Conservation (phyloP, 2,329 filamentous ascomycete species). For the Claviceps maximensis region DNA sequence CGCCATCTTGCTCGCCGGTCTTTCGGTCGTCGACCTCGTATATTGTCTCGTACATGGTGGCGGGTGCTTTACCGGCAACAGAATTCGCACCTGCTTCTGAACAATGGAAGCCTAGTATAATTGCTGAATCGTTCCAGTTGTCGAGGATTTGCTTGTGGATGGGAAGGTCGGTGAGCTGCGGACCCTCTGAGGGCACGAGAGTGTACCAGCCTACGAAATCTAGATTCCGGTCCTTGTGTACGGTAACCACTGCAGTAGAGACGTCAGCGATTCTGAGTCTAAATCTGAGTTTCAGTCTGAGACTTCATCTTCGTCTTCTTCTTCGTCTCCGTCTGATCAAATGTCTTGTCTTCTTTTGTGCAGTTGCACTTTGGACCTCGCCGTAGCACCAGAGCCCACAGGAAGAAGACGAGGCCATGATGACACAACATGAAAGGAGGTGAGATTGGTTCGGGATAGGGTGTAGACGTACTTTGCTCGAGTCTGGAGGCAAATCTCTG, state of each 20-base stretch:
- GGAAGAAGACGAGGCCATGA: neutral
- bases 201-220: slow-evolving; percentile 92
- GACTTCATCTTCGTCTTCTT: no score
- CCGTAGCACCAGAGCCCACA: neutral
- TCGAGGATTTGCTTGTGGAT: slow-evolving; percentile 68
- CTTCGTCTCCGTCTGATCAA: no score
- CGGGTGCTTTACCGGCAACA: slow-evolving; percentile 67
- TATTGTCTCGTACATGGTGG: slow-evolving; percentile 82
- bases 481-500: slow-evolving; percentile 66
- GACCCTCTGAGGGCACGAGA: slow-evolving; percentile 58
- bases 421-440: neutral
- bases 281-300: no score
- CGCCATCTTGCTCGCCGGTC: slow-evolving; percentile 31
- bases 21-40: slow-evolving; percentile 54
- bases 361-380: neutral
- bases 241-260: slow-evolving; percentile 55
- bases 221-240: slow-evolving; percentile 72
- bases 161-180: slow-evolving; percentile 52
- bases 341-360: neutral
- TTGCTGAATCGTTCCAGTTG: slow-evolving; percentile 68
- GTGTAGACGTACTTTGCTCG: slow-evolving; percentile 59
- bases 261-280: neutral
- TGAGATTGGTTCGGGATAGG: neutral
- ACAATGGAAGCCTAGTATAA: slow-evolving; percentile 80
- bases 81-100: slow-evolving; percentile 34